phyloP scores from a whole-genome alignment of 192 early-diverging fungal species.

The Obelidium mucronatum region DNA sequence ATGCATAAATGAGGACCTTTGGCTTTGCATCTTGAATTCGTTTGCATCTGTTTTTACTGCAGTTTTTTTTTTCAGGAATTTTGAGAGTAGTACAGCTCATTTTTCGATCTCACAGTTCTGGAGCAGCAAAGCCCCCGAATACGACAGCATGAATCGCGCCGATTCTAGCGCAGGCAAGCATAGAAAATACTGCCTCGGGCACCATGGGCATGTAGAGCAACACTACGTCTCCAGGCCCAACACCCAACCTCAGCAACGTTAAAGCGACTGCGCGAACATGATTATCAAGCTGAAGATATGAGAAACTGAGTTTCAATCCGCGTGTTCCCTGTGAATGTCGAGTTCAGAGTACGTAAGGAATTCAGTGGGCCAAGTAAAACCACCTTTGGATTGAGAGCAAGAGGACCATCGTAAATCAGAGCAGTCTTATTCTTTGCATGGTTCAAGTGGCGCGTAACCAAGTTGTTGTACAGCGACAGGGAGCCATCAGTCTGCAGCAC shows the following conservation, averaged over 20 bases:
- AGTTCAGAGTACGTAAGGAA: not conserved
- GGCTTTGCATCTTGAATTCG: constrained; percentile 83
- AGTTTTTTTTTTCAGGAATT: not conserved
- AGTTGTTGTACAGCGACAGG: constrained; percentile 85
- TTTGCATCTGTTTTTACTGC: constrained; percentile 66
- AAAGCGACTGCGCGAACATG: constrained; percentile 55
- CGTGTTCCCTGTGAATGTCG: not conserved
- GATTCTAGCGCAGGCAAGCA: constrained; percentile 85
- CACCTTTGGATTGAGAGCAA: constrained; percentile 6
- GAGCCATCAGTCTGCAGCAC: constrained; percentile 71
- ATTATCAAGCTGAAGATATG: constrained; percentile 11
- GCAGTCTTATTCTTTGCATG: constrained; percentile 41
- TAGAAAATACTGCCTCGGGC: constrained; percentile 78
- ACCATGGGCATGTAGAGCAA: constrained; percentile 65
- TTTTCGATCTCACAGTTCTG: constrained; percentile 43
- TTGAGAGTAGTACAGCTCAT: not conserved
- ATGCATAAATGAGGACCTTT: constrained; percentile 75
- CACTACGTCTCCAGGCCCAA: constrained; percentile 75
- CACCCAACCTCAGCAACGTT: constrained; percentile 66
- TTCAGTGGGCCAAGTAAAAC: not conserved
- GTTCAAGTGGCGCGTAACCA: constrained; percentile 75
- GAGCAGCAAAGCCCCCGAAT: constrained; percentile 66
- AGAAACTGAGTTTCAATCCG: not conserved
- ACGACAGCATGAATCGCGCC: constrained; percentile 87
- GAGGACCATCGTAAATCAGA: constrained; percentile 22